phyloP scores from a whole-genome alignment of 106 monocot species.

The Allium cepa region DNA sequence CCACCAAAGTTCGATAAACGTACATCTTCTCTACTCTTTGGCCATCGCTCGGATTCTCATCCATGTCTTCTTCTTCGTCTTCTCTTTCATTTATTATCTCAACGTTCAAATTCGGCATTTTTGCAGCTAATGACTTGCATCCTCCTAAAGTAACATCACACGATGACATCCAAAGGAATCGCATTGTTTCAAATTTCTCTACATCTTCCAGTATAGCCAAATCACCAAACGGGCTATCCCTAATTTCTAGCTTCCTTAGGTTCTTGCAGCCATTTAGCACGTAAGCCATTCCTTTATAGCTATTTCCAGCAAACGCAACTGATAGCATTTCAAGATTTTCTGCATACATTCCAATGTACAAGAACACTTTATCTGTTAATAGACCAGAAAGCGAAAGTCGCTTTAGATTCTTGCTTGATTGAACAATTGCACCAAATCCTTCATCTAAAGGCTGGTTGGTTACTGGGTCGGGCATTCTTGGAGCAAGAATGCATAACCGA shows the following conservation, averaged over 20 bases:
- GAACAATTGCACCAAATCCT: conserved; percentile 32
- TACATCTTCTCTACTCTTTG: conserved; percentile 24
- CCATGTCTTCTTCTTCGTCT: conserved; percentile 3
- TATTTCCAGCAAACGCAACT: conserved; percentile 32
- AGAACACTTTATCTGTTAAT: conserved; percentile 23
- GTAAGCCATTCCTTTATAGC: conserved; percentile 27
- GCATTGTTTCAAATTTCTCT: conserved; percentile 24
- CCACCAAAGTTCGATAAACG: conserved; percentile 37
- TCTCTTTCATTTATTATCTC: conserved; percentile 17
- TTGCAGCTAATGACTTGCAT: conserved; percentile 18
- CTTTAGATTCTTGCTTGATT: conserved; percentile 18
- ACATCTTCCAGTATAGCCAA: conserved; percentile 21
- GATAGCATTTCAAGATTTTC: conserved; percentile 34
- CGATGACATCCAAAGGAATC: conserved; percentile 43
- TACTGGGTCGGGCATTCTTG: conserved; percentile 17
- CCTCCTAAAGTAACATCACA: conserved; percentile 24
- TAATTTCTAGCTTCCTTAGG: conserved; percentile 28
- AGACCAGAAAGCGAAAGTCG: conserved; percentile 37
- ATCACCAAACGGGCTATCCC: conserved; percentile 41
- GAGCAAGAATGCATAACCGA: conserved; percentile 27
- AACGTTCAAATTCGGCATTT: conserved; percentile 37
- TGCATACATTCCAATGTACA: conserved; percentile 32
- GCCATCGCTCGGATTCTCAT: background rate
- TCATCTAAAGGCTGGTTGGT: conserved; percentile 32
- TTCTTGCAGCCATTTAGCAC: conserved; percentile 31